Percentiles rank a stretch among this genome's conserved stretches.
These are phyloP conservation scores for Thuidium tamariscinum DNA, from an alignment of 225 moss, liverwort and hornwort genomes.

Conservation along the genomic window DNA sequence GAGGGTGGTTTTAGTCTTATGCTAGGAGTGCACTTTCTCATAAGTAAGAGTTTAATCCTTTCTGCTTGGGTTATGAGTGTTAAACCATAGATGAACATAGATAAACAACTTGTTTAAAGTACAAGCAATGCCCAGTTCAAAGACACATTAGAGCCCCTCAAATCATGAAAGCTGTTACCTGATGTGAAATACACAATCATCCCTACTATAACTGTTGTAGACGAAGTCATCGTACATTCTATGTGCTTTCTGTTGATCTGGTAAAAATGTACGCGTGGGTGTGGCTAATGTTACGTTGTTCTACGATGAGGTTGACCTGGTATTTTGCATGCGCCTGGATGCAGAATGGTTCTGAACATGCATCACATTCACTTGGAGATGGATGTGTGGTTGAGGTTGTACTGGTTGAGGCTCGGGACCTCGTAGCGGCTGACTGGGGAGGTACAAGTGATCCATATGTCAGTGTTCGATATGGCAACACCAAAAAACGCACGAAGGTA, in stretches of 20 bases:
- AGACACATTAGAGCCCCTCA: neutral
- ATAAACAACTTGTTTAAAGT: neutral
- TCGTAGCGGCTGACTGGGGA: conserved; percentile 88
- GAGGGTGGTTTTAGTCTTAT: neutral
- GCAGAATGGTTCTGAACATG: conserved; percentile 62
- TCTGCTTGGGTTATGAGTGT: neutral
- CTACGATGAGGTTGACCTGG: neutral
- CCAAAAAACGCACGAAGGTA: conserved; percentile 92
- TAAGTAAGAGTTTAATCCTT: neutral
- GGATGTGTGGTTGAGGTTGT: conserved; percentile 68
- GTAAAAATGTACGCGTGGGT: neutral
- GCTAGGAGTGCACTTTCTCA: neutral
- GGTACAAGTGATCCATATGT: conserved; percentile 98
- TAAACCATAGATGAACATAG: neutral
- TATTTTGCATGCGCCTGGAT: neutral
- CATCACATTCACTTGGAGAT: conserved; percentile 26
- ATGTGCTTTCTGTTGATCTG: neutral
- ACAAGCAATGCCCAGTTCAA: neutral
- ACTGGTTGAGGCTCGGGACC: conserved; percentile 69
- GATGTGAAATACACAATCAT: neutral
- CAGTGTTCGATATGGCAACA: conserved; percentile 94
- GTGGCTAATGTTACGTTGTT: neutral
- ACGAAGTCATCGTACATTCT: neutral
- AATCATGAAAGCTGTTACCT: neutral
- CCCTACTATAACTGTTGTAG: neutral